These are phyloP conservation scores for Petunia axillaris DNA, from an alignment of 257 asterid species.

Conservation along the genomic window DNA sequence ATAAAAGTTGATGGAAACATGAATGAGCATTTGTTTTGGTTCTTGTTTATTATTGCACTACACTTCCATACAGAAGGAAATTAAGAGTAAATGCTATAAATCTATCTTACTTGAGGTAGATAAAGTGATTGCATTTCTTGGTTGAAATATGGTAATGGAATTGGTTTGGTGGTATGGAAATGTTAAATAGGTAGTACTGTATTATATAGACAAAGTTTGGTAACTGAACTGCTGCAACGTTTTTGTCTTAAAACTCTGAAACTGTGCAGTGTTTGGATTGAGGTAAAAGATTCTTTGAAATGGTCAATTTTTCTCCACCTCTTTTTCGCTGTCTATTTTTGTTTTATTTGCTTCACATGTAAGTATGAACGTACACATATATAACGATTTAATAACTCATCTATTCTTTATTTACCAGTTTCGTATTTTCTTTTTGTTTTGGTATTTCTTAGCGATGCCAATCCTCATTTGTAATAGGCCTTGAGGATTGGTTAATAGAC, in stretches of 20 bases:
- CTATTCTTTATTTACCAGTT: not conserved
- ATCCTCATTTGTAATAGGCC: not conserved
- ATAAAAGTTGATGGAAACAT: not conserved
- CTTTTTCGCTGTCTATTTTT: not conserved
- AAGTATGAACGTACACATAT: too few relatives aligned
- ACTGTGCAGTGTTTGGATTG: not conserved
- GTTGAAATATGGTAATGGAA: not conserved
- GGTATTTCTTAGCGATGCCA: not conserved
- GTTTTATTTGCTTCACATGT: not conserved
- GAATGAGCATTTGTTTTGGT: not conserved
- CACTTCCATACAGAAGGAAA: not conserved
- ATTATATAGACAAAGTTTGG: constrained; percentile 12
- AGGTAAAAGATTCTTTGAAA: constrained; percentile 17
- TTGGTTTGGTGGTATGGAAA: not conserved
- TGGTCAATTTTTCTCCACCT: not conserved
- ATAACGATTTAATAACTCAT: not conserved
- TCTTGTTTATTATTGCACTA: not conserved
- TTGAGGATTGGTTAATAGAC: not conserved
- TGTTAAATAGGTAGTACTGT: not conserved
- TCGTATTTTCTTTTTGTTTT: not conserved
- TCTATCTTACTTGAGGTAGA: not conserved
- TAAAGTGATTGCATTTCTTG: not conserved
- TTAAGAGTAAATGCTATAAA: not conserved
- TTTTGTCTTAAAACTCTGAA: not conserved
- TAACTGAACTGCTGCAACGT: constrained; percentile 7